phyloP scores from a whole-genome alignment of 371 early-diverging fungal species.

The Batkoa obscura region DNA sequence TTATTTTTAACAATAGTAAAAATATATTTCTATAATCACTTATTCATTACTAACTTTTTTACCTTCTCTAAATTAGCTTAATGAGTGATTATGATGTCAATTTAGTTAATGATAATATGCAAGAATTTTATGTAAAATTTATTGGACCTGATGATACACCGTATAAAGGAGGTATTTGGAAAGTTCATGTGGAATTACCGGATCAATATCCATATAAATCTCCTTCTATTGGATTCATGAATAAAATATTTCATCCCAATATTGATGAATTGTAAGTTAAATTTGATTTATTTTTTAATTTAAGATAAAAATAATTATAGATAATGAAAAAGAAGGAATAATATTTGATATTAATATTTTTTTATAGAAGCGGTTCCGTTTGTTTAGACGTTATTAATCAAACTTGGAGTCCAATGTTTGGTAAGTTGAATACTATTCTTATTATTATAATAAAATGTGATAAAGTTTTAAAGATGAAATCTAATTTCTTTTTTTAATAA shows the following conservation, averaged over 20 bases:
- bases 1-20: not conserved
- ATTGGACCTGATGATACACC: conserved; percentile 91
- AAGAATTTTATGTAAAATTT: conserved; percentile 91
- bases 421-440: conserved; percentile 34
- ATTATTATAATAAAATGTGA: no score
- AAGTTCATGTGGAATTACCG: conserved; percentile 94
- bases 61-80: conserved; percentile 29
- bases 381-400: conserved; percentile 99
- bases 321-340: no score
- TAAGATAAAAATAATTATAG: no score
- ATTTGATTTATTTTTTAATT: no score
- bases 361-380: conserved; percentile 82
- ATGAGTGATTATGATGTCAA: conserved; percentile 97
- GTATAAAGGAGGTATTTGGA: conserved; percentile 89
- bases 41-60: no score
- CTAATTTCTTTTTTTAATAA: not conserved
- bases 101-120: conserved; percentile 97
- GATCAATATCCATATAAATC: conserved; percentile 99
- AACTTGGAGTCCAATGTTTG: conserved; percentile 99
- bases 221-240: conserved; percentile 98
- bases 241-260: conserved; percentile 99
- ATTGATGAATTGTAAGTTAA: conserved; percentile 87
- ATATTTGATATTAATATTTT: not conserved
- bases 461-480: not conserved
- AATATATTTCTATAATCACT: not conserved